phyloP scores from a whole-genome alignment of 1,284 basidiomycete species.

The Ustilago tritici region DNA sequence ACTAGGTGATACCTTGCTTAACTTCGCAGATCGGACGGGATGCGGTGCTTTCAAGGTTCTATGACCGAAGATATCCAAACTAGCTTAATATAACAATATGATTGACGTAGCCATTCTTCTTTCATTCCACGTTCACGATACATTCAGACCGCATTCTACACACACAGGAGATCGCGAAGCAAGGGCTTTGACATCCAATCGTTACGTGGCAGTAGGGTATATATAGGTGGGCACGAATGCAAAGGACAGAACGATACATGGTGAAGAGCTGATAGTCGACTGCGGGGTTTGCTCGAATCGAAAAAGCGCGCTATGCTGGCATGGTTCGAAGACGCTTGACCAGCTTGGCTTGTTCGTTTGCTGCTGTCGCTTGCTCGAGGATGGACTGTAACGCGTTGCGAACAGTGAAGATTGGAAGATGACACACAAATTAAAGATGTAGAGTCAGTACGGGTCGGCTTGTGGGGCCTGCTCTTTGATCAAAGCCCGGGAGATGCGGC shows the following conservation, averaged over 20 bases:
- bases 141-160: not conserved
- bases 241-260: conserved; percentile 3
- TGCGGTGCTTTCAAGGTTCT: conserved; percentile 83
- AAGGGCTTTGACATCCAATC: too few relatives aligned
- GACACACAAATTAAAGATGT: not conserved
- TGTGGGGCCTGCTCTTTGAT: not conserved
- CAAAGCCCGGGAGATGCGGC: not conserved
- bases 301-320: conserved; percentile 19
- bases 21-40: conserved; percentile 84
- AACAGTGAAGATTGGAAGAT: not conserved
- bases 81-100: too few relatives aligned
- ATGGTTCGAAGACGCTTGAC: conserved; percentile 50
- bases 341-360: conserved; percentile 43
- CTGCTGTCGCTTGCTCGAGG: conserved; percentile 49
- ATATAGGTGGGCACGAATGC: not conserved
- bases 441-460: not conserved
- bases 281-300: not conserved
- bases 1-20: conserved; percentile 82
- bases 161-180: not conserved
- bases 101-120: too few relatives aligned
- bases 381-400: conserved; percentile 24
- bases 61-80: conserved; percentile 76
- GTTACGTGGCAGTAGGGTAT: not conserved
- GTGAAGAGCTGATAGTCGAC: not conserved
- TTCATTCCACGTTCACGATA: too few relatives aligned